Base-by-base conservation (phyloP, 805 yeast species). In the Sugiyamaella marilandica region DNA sequence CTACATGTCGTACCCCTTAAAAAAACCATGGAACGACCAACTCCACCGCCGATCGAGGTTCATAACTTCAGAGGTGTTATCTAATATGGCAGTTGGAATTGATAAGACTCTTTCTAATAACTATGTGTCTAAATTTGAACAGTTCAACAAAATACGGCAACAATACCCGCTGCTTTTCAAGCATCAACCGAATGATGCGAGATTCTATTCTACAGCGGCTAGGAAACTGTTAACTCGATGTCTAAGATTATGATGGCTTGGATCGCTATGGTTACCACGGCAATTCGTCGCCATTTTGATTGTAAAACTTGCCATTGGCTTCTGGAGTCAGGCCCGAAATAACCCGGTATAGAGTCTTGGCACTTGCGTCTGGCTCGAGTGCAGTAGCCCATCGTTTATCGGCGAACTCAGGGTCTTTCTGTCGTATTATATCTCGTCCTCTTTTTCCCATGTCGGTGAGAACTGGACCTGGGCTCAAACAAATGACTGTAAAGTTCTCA, bases 391-490 rank as follows among this genome's bases (percentile, higher is more conserved):
- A 49, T 14, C 43, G 52, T 11, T 41, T 41, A 19, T 32, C 32
- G 44, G 32, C 18, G 10, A 47, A 49, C 37, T 47, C 37, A 26
- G 37, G 49, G 19, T 26, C 26, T 10, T 41, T 41, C 11, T 41
- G 19, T 14, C 19, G 26, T 50, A 50, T 35, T 18, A 45, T 49
- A 8, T 44, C 39, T 9, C 45, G 47, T 10, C 39, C 57, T 19
- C 24, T 29, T 2, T 26, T 51, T 3, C 65, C 68, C 70, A 69
- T 66, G 46, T 73, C 76, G 34, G 72, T 70, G n/a, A 50, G n/a
- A 11, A 74, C 75, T 10, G 64, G 34, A 36, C 78, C 77, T 0
- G 79, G 79, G 49, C 71, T 72, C 11, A 72, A 11, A 10, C 72
- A 57, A 19, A 70, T 55, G 16, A 68, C 62, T 10, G 60, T 65